Evolutionary conservation across 306 rosid species (phyloP), one percentile per base, ranked within the genome.

Genomic region (Sechiopsis laciniata): DNA sequence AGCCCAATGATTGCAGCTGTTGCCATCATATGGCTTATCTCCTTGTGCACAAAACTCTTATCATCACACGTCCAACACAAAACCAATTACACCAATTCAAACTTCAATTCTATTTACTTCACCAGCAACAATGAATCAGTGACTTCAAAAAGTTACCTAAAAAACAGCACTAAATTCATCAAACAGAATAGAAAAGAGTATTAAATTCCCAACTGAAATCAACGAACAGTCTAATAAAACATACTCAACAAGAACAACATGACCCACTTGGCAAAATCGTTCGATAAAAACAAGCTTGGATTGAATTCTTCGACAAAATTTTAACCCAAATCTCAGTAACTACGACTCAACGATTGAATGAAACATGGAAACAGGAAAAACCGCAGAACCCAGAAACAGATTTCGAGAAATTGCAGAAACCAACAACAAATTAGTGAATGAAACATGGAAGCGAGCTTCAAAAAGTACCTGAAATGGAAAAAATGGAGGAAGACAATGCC

Each of bases 1-100:
- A 91, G 84, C 69, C 99, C 97, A 83, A 91, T 84, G 75, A 85
- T 89, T 78, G 99, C 95, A 68, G 98, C 88, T 55, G 87, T 84
- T 84, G 96, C 91, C 99, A 94, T 94, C 90, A 70, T 85, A 79
- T 64, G 79, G 83, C 85, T 84, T 73, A 79, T 76, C 78, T 67
- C 75, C 66, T 67, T 61, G 80, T 80, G 50, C 78, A 75, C 32
- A 22, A 22, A 72, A 63, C 68, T 78, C 84, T 76, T 78, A 80
- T 75, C 90, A 87, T 86, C 81, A 83, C 83, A 66, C 32, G 79
- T 75, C 63, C 58, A 79, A 56, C 53, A 67, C 57, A 69, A 37
- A 37, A 50, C 54, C 54, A 55, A 32, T 22, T 51, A 52, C 67
- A 58, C 75, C 78, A 80, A 55, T n/a, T 72, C 80, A 69, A 70